Evolutionary conservation across 2,329 filamentous ascomycete genomes (phyloP), one percentile per base, ranked within the genome.

Genomic region (Macrophomina phaseolina): DNA sequence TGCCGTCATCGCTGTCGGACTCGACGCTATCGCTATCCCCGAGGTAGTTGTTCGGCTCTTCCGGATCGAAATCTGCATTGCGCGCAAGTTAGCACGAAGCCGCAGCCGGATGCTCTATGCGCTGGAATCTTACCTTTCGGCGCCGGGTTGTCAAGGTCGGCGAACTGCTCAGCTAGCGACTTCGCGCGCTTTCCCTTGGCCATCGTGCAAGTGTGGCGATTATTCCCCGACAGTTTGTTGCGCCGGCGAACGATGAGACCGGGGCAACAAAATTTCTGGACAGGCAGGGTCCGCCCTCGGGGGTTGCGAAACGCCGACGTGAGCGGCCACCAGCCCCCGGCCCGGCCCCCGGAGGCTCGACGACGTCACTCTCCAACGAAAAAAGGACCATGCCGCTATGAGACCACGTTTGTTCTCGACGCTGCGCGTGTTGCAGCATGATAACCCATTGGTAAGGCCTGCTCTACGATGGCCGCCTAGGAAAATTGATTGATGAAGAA

Each of bases 361-460:
- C 49, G 65, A 67, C 65, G 65, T 62, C 65, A 63, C 65, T n/a
- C 38, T 52, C 40, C 45, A 23, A 1, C 16, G 38, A 32, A n/a
- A 42, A 56, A 40, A 34, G 51, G 9, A 51, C 63, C 14, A 48
- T 32, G 53, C 52, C 61, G 74, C 65, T 28, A 78, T 81, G 74
- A 79, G 77, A 66, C 76, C 76, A 72, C 80, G 81, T 66, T 72
- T 84, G 42, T 88, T 92, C 71, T 90, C 89, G 11, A 86, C 77
- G 36, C 67, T 78, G 34, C 69, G 73, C 7, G 67, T 72, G 56
- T 68, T 90, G 38, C 83, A 82, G 60, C 94, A 97, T 89, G 94
- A 97, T 71, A 97, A 97, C 71, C 94, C 94, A 4, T 80, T 97
- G 76, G 94, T 96, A 81, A 73, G 82, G 7, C 8, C 5, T 16